Percentiles rank a stretch among this genome's conserved stretches.
phyloP scores from a whole-genome alignment of 2,329 filamentous ascomycete genomes.

The Verticillium nonalfalfae region DNA sequence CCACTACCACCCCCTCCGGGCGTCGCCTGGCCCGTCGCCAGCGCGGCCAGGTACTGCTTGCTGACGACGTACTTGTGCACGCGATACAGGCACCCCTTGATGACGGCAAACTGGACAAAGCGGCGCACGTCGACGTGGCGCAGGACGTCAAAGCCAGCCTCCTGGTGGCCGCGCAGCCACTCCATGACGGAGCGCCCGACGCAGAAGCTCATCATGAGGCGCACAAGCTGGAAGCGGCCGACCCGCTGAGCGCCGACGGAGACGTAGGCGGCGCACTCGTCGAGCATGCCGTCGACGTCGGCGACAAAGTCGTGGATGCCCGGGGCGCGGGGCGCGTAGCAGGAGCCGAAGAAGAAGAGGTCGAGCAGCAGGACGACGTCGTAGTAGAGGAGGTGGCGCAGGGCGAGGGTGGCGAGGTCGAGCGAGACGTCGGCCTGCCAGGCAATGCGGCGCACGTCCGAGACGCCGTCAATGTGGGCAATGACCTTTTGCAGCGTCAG shows the following conservation, averaged over 20 bases:
- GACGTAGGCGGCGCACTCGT: slow-evolving; percentile 85
- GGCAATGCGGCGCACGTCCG: slow-evolving; percentile 82
- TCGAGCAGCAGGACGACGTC: slow-evolving; percentile 86
- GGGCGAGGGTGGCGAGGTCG: slow-evolving; percentile 75
- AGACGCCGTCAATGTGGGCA: slow-evolving; percentile 82
- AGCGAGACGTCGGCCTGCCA: slow-evolving; percentile 80
- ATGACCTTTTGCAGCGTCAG: slow-evolving; percentile 75
- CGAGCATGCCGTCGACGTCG: slow-evolving; percentile 67
- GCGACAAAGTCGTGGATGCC: slow-evolving; percentile 74
- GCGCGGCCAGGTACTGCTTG: slow-evolving; percentile 51
- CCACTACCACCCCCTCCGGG: slow-evolving; percentile 13
- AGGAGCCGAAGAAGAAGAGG: slow-evolving; percentile 88
- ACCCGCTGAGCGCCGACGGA: slow-evolving; percentile 43
- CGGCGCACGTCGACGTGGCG: slow-evolving; percentile 79
- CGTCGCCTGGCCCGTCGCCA: slow-evolving; percentile 47
- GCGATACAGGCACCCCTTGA: slow-evolving; percentile 89
- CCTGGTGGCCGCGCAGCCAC: slow-evolving; percentile 74
- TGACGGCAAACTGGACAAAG: slow-evolving; percentile 91
- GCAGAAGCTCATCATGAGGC: slow-evolving; percentile 78
- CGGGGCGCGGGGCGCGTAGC: slow-evolving; percentile 74
- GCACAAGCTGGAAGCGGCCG: slow-evolving; percentile 62
- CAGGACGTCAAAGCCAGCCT: slow-evolving; percentile 58
- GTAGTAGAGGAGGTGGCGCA: slow-evolving; percentile 89
- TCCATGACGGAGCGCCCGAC: slow-evolving; percentile 80
- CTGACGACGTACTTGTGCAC: slow-evolving; percentile 85